Conservation (phyloP, 2,329 filamentous ascomycete species). For the Teratosphaeria gauchensis region DNA sequence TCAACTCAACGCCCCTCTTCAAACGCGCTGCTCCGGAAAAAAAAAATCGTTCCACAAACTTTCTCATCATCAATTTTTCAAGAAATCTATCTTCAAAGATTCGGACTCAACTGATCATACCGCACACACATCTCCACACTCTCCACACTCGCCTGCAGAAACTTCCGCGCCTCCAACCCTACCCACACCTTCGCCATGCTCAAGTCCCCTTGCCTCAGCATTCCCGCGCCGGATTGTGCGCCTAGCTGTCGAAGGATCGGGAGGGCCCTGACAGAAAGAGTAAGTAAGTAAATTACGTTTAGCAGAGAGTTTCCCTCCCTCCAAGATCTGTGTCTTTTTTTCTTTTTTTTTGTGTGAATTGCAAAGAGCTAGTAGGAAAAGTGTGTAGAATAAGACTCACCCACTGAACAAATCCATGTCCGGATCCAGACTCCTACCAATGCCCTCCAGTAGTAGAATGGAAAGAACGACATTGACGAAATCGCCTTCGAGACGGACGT, state of each 20-base stretch:
- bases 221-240: constrained; percentile 61
- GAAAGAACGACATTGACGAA: constrained; percentile 98
- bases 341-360: no score
- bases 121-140: constrained; percentile 85
- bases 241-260: constrained; percentile 85
- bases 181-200: constrained; percentile 84
- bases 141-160: constrained; percentile 82
- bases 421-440: constrained; percentile 78
- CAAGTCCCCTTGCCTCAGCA: constrained; percentile 40
- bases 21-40: no score
- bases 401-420: constrained; percentile 75
- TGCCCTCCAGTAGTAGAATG: constrained; percentile 86
- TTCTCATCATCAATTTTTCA: no score
- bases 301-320: no score
- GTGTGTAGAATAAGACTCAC: no score
- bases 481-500: constrained; percentile 90
- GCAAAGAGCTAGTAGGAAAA: no score
- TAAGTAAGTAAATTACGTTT: no score
- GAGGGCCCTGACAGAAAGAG: constrained; percentile 56
- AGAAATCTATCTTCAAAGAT: no score
- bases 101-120: constrained; percentile 79
- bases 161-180: constrained; percentile 77
- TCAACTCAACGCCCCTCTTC: no score
- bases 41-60: no score
- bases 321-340: no score